Conservation (phyloP, 2,329 filamentous ascomycete species). For the Botrytis hyacinthi region DNA sequence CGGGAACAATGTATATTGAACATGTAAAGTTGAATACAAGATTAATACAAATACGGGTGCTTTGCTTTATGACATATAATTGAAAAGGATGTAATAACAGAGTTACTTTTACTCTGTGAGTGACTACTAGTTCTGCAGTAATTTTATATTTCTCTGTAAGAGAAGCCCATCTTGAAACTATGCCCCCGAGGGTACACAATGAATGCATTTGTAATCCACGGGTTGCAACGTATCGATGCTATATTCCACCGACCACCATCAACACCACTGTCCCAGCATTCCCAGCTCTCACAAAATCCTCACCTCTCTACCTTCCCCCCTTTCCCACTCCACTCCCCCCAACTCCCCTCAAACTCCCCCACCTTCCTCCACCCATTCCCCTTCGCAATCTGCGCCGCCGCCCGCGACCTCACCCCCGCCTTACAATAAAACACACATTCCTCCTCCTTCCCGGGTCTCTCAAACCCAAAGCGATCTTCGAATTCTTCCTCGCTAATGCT, state of each 20-base stretch:
- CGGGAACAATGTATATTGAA: background rate
- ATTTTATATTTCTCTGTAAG: background rate
- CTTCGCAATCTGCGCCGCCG: constrained; percentile 73
- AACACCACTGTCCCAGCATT: background rate
- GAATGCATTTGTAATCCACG: background rate
- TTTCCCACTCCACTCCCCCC: constrained; percentile 76
- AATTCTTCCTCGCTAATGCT: constrained; percentile 77
- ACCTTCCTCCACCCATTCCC: constrained; percentile 72
- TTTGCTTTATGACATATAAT: background rate
- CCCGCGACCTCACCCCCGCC: constrained; percentile 77
- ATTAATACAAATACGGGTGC: background rate
- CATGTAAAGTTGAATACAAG: background rate
- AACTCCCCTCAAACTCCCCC: constrained; percentile 72
- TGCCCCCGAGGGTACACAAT: background rate
- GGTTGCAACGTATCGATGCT: background rate
- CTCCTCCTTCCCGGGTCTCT: constrained; percentile 57
- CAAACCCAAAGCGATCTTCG: constrained; percentile 75
- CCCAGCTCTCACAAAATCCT: too few species aligned
- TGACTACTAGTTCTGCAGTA: background rate
- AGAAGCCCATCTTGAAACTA: background rate
- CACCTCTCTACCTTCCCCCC: constrained; percentile 51
- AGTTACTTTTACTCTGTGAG: background rate
- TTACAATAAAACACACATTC: constrained; percentile 89
- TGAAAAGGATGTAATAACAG: background rate
- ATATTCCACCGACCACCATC: background rate